A percentile compares a stretch with the other conserved stretches of the same genome.
Evolutionary conservation across 371 early-diverging fungal species (phyloP).

Genomic region (Mortierella sp.): DNA sequence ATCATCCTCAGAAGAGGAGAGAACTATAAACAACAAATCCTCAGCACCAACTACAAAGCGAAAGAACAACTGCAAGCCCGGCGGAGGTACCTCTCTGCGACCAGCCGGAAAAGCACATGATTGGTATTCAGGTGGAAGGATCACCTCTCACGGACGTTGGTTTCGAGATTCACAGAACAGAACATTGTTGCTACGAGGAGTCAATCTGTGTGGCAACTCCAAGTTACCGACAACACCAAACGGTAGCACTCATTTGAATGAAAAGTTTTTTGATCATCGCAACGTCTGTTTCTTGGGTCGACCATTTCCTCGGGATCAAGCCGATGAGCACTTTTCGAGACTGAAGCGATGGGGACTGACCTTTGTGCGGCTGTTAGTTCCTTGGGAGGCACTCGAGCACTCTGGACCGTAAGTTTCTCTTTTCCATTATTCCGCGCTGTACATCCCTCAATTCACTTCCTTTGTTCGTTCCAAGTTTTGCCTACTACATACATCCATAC

Average conservation of each 20-base stretch:
- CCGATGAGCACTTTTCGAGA: conserved; percentile 79
- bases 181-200: conserved; percentile 69
- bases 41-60: conserved; percentile 12
- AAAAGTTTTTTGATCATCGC: conserved; percentile 74
- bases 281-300: conserved; percentile 76
- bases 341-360: conserved; percentile 85
- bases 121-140: conserved; percentile 53
- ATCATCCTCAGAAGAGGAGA: conserved; percentile 20
- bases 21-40: conserved; percentile 5
- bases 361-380: conserved; percentile 76
- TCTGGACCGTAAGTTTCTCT: conserved; percentile 62
- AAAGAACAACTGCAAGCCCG: conserved; percentile 22
- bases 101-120: conserved; percentile 55
- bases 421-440: conserved; percentile 58
- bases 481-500: too few relatives aligned
- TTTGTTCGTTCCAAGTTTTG: too few relatives aligned
- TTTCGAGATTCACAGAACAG: conserved; percentile 69
- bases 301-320: conserved; percentile 84
- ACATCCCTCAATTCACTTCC: conserved; percentile 76
- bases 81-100: conserved; percentile 30
- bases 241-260: conserved; percentile 66
- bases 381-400: conserved; percentile 89
- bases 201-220: conserved; percentile 75
- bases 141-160: conserved; percentile 60
- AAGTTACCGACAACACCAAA: conserved; percentile 72